Evolutionary conservation across 345 rosid genomes (phyloP).

Genomic region (Salix viminalis): DNA sequence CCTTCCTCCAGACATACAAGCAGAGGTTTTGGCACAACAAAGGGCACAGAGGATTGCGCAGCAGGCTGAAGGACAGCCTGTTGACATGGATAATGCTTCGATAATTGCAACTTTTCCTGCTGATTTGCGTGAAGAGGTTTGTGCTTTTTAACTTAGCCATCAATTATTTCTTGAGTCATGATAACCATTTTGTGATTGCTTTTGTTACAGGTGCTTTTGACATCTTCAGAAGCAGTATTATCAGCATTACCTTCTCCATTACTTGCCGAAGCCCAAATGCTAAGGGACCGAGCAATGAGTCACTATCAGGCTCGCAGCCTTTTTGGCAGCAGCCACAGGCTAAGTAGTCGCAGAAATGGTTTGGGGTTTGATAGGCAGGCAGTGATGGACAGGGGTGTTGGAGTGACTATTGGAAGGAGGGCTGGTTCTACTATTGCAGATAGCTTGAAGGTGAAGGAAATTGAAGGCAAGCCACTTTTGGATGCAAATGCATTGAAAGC

Average conservation of each 20-base stretch:
- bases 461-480: slow-evolving; percentile 86
- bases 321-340: slow-evolving; percentile 75
- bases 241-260: slow-evolving; percentile 89
- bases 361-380: slow-evolving; percentile 85
- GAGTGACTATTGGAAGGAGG: slow-evolving; percentile 76
- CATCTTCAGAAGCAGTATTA: slow-evolving; percentile 91
- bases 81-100: slow-evolving; percentile 98
- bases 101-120: slow-evolving; percentile 96
- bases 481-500: slow-evolving; percentile 71
- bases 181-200: slow-evolving; percentile 11
- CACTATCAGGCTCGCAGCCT: slow-evolving; percentile 92
- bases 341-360: slow-evolving; percentile 73
- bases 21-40: slow-evolving; percentile 98
- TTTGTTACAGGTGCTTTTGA: slow-evolving; percentile 73
- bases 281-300: slow-evolving; percentile 96
- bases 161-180: slow-evolving; percentile 14
- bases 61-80: slow-evolving; percentile 94
- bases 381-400: slow-evolving; percentile 93
- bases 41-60: slow-evolving; percentile 86
- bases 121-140: slow-evolving; percentile 96
- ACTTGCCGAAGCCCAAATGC: slow-evolving; percentile 96
- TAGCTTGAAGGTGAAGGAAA: slow-evolving; percentile 67
- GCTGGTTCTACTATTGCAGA: slow-evolving; percentile 54
- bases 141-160: slow-evolving; percentile 21
- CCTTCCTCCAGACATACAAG: slow-evolving; percentile 96